Base-by-base conservation (phyloP, 495 filamentous ascomycete genomes). In the Neurospora tetraspora region DNA sequence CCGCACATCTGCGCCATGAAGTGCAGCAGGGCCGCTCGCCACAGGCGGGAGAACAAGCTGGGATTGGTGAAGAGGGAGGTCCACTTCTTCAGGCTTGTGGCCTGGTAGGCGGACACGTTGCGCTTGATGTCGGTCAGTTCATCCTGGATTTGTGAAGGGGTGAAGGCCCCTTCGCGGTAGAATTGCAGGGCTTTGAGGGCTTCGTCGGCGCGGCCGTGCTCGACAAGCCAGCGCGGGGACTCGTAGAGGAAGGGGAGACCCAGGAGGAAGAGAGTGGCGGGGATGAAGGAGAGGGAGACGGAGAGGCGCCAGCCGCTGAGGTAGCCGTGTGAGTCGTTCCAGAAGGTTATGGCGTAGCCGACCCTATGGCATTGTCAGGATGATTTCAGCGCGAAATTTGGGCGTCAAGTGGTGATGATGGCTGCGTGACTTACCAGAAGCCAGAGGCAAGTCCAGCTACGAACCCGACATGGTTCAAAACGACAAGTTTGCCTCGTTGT, bases 381-480 rank as follows among this genome's bases (percentile, higher is more conserved):
- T 9, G 11, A 20, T 14, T 47, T 34, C 10, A n/a, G 31, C 31
- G 3, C 11, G 16, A 9, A 12, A 14, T 6, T 36, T 12, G 16
- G 10, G 16, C 36, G 69, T 39, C 31, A 31, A 34, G 34, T 34
- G 34, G 34, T 34, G 34, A 27, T 27, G 37, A 6, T 4, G 43
- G 16, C n/a, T 2, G 59, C 5, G 59, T 12, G 38, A 36, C 81
- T 68, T 78, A 88, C 86, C 87, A 89, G 71, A 89, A 87, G 0
- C 86, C 87, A 3, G 72, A 69, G 0, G 85, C 85, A 2, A 89
- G 72, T 39, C 87, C 86, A 12, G 81, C 80, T 40, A 88, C 83
- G 69, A 89, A 83, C 6, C 87, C 87, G 73, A 88, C 82, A 69
- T 89, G 87, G 73, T 88, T 88, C 75, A 88, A 79, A 31, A 88